Conservation (phyloP, 108 stramenopile species). For the Skeletonema potamos region DNA sequence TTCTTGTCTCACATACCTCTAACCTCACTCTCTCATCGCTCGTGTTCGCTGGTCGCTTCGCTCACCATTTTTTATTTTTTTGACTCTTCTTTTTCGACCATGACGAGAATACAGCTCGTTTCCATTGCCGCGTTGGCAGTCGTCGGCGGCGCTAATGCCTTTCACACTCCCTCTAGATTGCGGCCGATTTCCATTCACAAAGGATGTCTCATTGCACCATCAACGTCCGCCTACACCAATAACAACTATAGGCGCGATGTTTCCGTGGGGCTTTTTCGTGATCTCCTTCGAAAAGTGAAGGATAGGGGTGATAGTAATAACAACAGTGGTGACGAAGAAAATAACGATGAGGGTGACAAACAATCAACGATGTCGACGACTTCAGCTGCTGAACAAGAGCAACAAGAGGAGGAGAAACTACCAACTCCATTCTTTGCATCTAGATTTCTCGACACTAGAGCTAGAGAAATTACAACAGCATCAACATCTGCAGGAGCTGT, state of each 20-base stretch:
- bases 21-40: too few relatives aligned
- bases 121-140: not conserved
- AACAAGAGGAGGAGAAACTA: not conserved
- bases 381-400: not conserved
- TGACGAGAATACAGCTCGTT: not conserved
- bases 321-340: not conserved
- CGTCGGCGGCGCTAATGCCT: not conserved
- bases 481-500: not conserved
- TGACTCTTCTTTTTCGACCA: not conserved
- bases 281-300: constrained; percentile 22
- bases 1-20: not conserved
- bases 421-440: constrained; percentile 1
- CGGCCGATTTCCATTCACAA: not conserved
- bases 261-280: constrained; percentile 30
- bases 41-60: too few relatives aligned
- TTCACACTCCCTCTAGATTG: not conserved
- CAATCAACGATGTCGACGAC: not conserved
- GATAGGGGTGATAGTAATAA: not conserved
- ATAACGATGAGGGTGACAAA: not conserved
- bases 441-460: not conserved
- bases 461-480: not conserved
- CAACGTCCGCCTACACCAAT: not conserved
- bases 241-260: constrained; percentile 7
- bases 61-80: not conserved
- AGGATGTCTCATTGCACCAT: not conserved